A percentile compares a stretch with the other conserved stretches of the same genome.
Conservation (phyloP, 352 stramenopile species). For the Globisporangium sylvaticum region DNA sequence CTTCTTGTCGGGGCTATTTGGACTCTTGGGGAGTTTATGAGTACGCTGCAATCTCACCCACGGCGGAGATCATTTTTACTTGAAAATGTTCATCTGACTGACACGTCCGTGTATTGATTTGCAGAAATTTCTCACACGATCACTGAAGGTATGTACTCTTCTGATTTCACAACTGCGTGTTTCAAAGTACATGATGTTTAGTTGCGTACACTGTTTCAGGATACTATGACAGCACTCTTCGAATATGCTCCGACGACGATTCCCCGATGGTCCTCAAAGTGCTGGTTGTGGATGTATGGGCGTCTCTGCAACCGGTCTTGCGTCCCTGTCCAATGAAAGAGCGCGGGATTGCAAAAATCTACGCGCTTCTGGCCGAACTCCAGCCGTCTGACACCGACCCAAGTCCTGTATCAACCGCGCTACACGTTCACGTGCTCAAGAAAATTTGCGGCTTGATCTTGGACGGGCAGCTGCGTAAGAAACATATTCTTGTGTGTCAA, state of each 20-base stretch:
- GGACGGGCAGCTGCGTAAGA: neutral
- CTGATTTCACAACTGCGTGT: neutral
- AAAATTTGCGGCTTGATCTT: neutral
- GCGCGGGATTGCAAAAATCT: neutral
- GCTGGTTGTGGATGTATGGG: neutral
- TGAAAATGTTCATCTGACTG: neutral
- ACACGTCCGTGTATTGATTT: neutral
- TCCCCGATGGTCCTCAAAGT: neutral
- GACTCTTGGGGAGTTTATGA: neutral
- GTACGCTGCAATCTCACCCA: neutral
- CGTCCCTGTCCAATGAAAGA: neutral
- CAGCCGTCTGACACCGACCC: neutral
- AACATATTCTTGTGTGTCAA: neutral
- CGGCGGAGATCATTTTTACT: neutral
- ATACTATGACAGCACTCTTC: neutral
- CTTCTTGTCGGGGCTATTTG: neutral
- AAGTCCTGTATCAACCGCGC: neutral
- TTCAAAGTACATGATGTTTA: neutral
- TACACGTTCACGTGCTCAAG: neutral
- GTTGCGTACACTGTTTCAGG: neutral
- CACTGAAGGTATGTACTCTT: neutral
- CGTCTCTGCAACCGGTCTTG: neutral
- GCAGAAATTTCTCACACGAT: neutral
- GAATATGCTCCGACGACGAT: neutral
- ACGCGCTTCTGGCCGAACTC: neutral